phyloP scores from a whole-genome alignment of 345 rosid species.

The Linum tenue region DNA sequence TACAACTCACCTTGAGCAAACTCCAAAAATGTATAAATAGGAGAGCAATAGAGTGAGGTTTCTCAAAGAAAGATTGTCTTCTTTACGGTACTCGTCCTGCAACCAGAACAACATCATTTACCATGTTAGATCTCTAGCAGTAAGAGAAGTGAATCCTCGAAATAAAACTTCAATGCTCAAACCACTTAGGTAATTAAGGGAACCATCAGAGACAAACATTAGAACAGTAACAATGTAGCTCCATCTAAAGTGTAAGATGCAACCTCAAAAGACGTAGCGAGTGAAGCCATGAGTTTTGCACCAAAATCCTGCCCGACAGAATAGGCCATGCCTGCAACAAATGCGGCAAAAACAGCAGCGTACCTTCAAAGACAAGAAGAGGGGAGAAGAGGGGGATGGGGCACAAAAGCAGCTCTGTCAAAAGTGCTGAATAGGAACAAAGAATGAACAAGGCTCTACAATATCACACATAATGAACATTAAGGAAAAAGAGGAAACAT shows the following conservation, averaged over 20 bases:
- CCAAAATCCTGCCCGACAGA: slow-evolving; percentile 76
- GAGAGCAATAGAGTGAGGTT: slow-evolving; percentile 75
- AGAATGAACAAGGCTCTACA: not conserved
- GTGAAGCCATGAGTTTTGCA: slow-evolving; percentile 73
- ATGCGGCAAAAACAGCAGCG: slow-evolving; percentile 77
- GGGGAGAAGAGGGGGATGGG: not conserved
- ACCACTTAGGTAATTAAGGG: not conserved
- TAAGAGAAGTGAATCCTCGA: not conserved
- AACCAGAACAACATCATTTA: slow-evolving; percentile 10
- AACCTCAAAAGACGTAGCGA: slow-evolving; percentile 77
- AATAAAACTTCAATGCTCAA: not conserved
- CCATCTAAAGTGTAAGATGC: slow-evolving; percentile 4
- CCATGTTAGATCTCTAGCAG: not conserved
- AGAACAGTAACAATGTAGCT: not conserved
- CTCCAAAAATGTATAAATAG: slow-evolving; percentile 66
- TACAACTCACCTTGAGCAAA: slow-evolving; percentile 64
- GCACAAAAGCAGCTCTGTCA: not conserved
- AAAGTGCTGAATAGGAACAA: not conserved
- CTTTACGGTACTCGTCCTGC: slow-evolving; percentile 76
- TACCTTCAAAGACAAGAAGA: slow-evolving; percentile 39
- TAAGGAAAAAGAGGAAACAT: not conserved
- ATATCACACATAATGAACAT: not conserved
- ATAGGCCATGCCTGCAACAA: slow-evolving; percentile 86
- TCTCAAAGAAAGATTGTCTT: slow-evolving; percentile 67
- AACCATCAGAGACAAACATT: not conserved